Evolutionary conservation across 1,284 basidiomycete species (phyloP).

Genomic region (Cutaneotrichosporon cavernicola): DNA sequence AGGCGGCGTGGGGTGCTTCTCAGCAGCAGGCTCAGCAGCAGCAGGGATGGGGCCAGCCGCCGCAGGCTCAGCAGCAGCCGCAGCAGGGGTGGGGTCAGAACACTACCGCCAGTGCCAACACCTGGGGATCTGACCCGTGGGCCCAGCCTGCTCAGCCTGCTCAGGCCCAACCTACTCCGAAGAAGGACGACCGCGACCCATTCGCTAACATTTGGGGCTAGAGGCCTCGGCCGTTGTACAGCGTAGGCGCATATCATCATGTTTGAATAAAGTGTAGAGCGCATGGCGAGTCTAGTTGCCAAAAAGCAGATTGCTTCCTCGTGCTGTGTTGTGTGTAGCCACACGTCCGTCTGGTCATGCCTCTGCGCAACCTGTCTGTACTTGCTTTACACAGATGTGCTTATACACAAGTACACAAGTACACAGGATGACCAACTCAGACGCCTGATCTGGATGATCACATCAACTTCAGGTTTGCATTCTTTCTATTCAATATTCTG

Average conservation of each 20-base stretch:
- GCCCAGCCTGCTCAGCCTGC: slow-evolving; percentile 17
- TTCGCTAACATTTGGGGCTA: slow-evolving; percentile 26
- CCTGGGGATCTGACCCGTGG: slow-evolving; percentile 30
- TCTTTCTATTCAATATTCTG: background rate
- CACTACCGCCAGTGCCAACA: background rate
- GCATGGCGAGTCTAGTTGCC: too few relatives aligned
- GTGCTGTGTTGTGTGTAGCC: background rate
- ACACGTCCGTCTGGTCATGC: background rate
- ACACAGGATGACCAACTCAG: background rate
- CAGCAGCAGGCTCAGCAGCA: slow-evolving; percentile 12
- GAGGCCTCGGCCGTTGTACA: slow-evolving; percentile 7
- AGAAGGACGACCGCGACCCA: slow-evolving; percentile 38
- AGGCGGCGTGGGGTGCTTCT: slow-evolving; percentile 41
- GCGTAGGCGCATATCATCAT: slow-evolving; percentile 9
- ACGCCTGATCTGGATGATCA: background rate
- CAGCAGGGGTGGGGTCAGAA: slow-evolving; percentile 16
- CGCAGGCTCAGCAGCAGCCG: slow-evolving; percentile 6
- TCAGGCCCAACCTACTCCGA: slow-evolving; percentile 19
- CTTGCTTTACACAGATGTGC: background rate
- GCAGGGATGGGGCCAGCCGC: slow-evolving; percentile 10
- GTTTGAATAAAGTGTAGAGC: background rate
- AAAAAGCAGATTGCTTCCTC: too few relatives aligned
- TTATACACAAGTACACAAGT: background rate
- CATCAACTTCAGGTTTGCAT: slow-evolving; percentile 5
- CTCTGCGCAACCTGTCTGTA: background rate